Evolutionary conservation across 108 stramenopile species (phyloP), one percentile per base, ranked within the genome.

Genomic region (Nitzschia palea): DNA sequence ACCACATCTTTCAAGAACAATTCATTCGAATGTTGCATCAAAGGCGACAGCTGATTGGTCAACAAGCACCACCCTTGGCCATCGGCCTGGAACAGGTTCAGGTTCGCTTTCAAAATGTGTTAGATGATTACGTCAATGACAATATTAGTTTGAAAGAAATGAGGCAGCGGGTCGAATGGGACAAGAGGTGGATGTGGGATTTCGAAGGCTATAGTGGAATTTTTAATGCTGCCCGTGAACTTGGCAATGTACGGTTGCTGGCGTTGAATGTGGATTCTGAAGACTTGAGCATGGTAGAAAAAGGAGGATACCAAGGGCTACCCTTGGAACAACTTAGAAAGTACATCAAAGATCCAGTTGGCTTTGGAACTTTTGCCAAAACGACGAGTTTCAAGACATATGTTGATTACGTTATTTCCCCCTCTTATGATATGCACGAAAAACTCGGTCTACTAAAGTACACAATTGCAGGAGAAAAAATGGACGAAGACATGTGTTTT

Each of bases 221-320:
- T 23, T 88, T 91, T 68, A 68, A 74, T 35, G 55, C 73, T 1
- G 83, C 85, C 33, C 60, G 70, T 15, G 62, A 80, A 58, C 55
- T 75, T 8, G 22, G 22, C 18, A 56, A 67, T 3, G 83, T 90
- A 35, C 77, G 71, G 10, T 53, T 91, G 10, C 32, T 91, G 36
- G 90, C 90, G 8, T 27, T 91, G 28, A 91, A 91, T 72, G 87
- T 86, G 4, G 66, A 91, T 52, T 86, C 85, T 6, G 90, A 91
- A 80, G 87, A 88, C 70, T 62, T 91, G 34, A 57, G 61, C 18
- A 4, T 71, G 6, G 87, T 91, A 0, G 90, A 91, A 42, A 60
- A 62, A 26, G 83, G 60, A 18, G 90, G 90, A 33, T 78, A 87
- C 17, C 75, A 74, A 18, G 78, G 58, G 10, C 59, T 91, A 23